These are phyloP conservation scores for Parafenestella ontariensis DNA, from an alignment of 2,329 filamentous ascomycete genomes.

Conservation along the genomic window DNA sequence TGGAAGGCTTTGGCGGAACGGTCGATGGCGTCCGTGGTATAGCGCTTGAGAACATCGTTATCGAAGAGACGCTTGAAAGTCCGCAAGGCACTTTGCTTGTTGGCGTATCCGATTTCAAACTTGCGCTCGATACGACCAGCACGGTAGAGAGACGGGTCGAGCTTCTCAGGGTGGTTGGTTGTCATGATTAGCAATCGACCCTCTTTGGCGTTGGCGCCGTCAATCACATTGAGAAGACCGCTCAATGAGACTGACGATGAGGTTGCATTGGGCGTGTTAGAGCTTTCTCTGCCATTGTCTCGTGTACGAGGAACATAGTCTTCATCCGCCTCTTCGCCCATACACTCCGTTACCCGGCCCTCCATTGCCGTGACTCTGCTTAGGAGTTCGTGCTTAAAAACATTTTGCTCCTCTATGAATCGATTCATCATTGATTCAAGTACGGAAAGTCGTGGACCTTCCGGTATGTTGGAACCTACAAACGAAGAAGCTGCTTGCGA, in stretches of 20 bases:
- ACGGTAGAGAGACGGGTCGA: slow-evolving; percentile 75
- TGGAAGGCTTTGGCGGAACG: slow-evolving; percentile 14
- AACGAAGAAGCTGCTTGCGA: neutral
- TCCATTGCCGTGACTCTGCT: slow-evolving; percentile 1
- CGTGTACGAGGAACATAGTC: neutral
- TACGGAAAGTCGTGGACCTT: neutral
- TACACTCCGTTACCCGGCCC: neutral
- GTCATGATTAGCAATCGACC: slow-evolving; percentile 81
- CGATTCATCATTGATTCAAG: neutral
- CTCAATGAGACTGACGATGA: slow-evolving; percentile 60
- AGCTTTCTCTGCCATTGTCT: neutral
- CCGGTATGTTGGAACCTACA: neutral
- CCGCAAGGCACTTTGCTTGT: slow-evolving; percentile 1
- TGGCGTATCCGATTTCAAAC: slow-evolving; percentile 66
- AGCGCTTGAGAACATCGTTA: neutral
- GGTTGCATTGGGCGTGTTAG: neutral
- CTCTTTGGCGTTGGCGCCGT: slow-evolving; percentile 78
- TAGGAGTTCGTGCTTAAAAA: neutral
- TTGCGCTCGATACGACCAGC: slow-evolving; percentile 77
- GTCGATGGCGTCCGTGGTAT: slow-evolving; percentile 9
- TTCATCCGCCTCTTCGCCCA: slow-evolving; percentile 10
- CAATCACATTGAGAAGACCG: slow-evolving; percentile 79
- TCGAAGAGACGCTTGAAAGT: slow-evolving; percentile 15
- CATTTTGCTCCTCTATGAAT: neutral
- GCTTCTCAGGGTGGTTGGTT: slow-evolving; percentile 73